A percentile compares a stretch with the other conserved stretches of the same genome.
Conservation (phyloP, 306 rosid genomes). For the Ceratonia siliqua region DNA sequence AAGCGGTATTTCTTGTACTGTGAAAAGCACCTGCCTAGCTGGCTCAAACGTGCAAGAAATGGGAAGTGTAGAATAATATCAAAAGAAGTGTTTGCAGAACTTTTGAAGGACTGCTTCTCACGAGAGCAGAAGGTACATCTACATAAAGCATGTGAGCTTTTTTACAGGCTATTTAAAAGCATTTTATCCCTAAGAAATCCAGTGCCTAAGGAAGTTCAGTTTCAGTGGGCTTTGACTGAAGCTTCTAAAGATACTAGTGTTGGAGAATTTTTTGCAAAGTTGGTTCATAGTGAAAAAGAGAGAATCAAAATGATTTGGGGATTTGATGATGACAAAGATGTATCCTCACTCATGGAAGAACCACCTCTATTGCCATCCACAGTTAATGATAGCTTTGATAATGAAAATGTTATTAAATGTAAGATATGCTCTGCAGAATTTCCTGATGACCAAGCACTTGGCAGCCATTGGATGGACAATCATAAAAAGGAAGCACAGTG, state of each 20-base stretch:
- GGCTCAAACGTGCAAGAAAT: conserved; percentile 99
- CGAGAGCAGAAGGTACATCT: conserved; percentile 66
- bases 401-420: conserved; percentile 65
- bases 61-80: conserved; percentile 96
- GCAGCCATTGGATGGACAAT: conserved; percentile 89
- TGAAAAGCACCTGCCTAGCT: conserved; percentile 91
- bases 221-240: conserved; percentile 95
- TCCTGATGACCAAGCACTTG: conserved; percentile 75
- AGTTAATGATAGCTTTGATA: conserved; percentile 43
- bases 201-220: conserved; percentile 93
- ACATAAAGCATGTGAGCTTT: conserved; percentile 95
- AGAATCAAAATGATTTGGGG: conserved; percentile 79
- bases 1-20: conserved; percentile 82
- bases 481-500: conserved; percentile 99
- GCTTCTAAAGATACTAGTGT: conserved; percentile 74
- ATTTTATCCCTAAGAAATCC: conserved; percentile 85
- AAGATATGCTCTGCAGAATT: conserved; percentile 76
- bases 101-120: conserved; percentile 68
- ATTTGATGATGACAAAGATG: conserved; percentile 61
- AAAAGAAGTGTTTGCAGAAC: conserved; percentile 88
- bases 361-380: conserved; percentile 54
- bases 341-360: conserved; percentile 53
- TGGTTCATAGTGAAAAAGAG: conserved; percentile 79
- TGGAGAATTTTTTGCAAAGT: conserved; percentile 63
- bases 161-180: conserved; percentile 92